A percentile compares a stretch with the other conserved stretches of the same genome.
phyloP scores from a whole-genome alignment of 2,329 filamentous ascomycete species.

The Fusarium sp. region DNA sequence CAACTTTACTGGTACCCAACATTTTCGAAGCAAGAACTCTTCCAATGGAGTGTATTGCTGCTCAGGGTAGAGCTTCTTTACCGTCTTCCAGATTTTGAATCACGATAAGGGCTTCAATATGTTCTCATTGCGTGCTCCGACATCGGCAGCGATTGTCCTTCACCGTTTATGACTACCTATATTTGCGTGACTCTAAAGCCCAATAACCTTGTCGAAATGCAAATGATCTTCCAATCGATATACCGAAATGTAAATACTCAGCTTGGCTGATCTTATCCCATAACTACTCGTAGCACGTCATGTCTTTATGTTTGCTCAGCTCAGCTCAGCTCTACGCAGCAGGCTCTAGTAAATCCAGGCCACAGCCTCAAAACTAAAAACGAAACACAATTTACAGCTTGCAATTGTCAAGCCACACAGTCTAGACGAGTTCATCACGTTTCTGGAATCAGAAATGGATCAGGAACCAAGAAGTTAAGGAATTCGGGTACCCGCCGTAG shows the following conservation, averaged over 20 bases:
- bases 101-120: background rate
- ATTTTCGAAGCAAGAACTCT: background rate
- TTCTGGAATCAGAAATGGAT: conserved; percentile 21
- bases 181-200: conserved; percentile 2
- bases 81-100: background rate
- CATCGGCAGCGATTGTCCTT: conserved; percentile 12
- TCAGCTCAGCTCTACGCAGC: conserved; percentile 1
- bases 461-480: conserved; percentile 14
- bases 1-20: background rate
- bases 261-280: background rate
- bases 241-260: background rate
- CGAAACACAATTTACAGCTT: conserved; percentile 2
- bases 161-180: background rate
- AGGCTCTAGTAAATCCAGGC: background rate
- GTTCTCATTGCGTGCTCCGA: conserved; percentile 9
- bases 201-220: background rate
- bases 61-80: background rate
- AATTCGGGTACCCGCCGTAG: conserved; percentile 36
- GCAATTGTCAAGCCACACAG: conserved; percentile 37
- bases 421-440: conserved; percentile 5
- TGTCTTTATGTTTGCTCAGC: background rate
- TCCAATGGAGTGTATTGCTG: background rate
- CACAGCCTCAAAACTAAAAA: conserved; percentile 2
- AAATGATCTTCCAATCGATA: background rate
- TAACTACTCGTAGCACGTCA: conserved; percentile 10